Conservation (phyloP, 2,329 filamentous ascomycete species). For the Fusarium sp. region DNA sequence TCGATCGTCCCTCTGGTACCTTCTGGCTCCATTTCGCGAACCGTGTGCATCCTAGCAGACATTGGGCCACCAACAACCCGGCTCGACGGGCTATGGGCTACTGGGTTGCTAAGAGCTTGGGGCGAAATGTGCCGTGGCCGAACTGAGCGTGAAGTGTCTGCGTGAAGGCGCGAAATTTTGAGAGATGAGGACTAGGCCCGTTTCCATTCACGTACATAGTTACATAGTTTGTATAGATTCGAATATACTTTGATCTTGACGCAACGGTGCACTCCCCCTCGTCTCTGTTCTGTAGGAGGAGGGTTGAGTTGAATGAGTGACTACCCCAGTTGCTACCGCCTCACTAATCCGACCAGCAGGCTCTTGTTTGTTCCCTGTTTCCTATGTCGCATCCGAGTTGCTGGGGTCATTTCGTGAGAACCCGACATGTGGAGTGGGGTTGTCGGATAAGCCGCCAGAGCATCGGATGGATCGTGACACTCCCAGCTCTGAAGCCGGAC, state of each 20-base stretch:
- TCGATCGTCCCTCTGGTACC: conserved; percentile 28
- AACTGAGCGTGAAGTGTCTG: background rate
- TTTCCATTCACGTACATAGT: background rate
- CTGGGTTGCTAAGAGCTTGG: background rate
- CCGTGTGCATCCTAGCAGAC: background rate
- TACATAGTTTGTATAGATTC: background rate
- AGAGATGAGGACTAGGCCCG: background rate
- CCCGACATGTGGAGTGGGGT: background rate
- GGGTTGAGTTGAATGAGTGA: background rate
- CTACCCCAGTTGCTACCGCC: background rate
- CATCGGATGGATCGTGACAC: background rate
- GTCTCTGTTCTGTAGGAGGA: background rate
- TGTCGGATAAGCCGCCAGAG: background rate
- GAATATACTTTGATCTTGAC: background rate
- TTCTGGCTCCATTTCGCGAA: background rate
- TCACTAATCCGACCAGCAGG: background rate
- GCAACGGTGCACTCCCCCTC: background rate
- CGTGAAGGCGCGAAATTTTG: background rate
- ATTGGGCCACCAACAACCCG: background rate
- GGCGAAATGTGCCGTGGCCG: background rate
- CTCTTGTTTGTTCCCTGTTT: background rate
- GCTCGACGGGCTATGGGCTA: background rate
- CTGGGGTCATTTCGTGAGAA: background rate
- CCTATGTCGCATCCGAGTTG: background rate
- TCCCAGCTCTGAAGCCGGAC: background rate